Evolutionary conservation across 345 rosid genomes (phyloP), one percentile per base, ranked within the genome.

Genomic region (Acer negundo): DNA sequence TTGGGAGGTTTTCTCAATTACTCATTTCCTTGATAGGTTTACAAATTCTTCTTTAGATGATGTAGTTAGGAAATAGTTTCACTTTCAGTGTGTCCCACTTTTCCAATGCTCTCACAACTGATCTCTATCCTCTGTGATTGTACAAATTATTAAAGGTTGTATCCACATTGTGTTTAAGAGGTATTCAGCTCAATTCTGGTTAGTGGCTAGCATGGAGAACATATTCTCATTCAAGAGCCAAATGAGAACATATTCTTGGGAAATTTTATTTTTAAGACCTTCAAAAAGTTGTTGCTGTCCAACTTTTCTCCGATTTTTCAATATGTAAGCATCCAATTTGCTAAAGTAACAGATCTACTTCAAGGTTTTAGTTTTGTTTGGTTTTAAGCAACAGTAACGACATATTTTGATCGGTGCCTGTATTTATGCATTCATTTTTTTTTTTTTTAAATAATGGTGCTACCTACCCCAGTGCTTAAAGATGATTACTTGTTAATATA

Each of bases 151-250:
- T 55, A 71, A 8, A 42, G 16, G 19, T 19, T 51, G 22, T 3
- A 71, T 53, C 19, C 20, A 28, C 8, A 17, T 28, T 53, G n/a
- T 70, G 26, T 19, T 17, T 28, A 47, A 70, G 47, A 12, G 24
- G 47, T n/a, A 23, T 28, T 56, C n/a, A 55, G 19, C 64, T 4
- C 17, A 56, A 70, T 17, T 70, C 7, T 51, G 22, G 73, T 70
- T 55, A n/a, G 49, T 35, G 65, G 51, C 51, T 7, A 38, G 12
- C 22, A 20, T 46, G 53, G 46, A 28, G 59, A 51, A 26, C 24
- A 10, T 26, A 7, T 70, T 70, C 63, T 71, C 44, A 35, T 71
- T 71, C 26, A n/a, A 31, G 31, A 22, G 49, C 20, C 74, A 68
- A n/a, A n/a, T n/a, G n/a, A n/a, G n/a, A n/a, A n/a, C n/a, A 24